These are phyloP conservation scores for Gentiana straminea DNA, from an alignment of 257 asterid species.

Conservation along the genomic window DNA sequence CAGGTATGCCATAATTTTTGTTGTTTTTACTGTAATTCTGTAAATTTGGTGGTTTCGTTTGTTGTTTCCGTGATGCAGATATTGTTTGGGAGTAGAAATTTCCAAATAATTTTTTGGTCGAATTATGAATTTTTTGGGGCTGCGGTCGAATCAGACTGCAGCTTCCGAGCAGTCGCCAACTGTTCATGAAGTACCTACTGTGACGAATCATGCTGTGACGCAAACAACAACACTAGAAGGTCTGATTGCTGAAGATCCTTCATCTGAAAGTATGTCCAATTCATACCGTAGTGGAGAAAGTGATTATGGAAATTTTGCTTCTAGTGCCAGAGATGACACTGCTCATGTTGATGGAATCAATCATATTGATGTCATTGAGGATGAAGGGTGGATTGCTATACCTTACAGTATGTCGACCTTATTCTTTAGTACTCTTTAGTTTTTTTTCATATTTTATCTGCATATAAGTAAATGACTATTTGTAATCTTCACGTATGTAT, in stretches of 20 bases:
- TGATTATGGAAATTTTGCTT: conserved; percentile 31
- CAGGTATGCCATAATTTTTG: no score
- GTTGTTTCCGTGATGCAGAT: not conserved
- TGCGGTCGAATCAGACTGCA: conserved; percentile 76
- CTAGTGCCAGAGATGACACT: conserved; percentile 27
- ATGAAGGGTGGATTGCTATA: conserved; percentile 62
- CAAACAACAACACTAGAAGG: conserved; percentile 46
- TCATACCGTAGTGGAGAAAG: conserved; percentile 32
- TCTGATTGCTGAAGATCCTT: conserved; percentile 52
- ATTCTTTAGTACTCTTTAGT: conserved; percentile 4
- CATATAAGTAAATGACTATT: no score
- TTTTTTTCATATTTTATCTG: conserved; percentile 5
- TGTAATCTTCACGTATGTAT: no score
- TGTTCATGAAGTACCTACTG: conserved; percentile 32
- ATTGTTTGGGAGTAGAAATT: conserved; percentile 1
- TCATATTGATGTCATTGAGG: conserved; percentile 72
- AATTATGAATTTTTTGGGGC: conserved; percentile 81
- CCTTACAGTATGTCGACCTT: conserved; percentile 48
- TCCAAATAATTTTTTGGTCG: conserved; percentile 15
- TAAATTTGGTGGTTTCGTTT: no score
- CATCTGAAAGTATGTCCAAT: conserved; percentile 21
- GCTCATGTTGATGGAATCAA: conserved; percentile 26
- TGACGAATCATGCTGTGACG: conserved; percentile 27
- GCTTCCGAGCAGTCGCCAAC: conserved; percentile 41
- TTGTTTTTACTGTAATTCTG: no score